phyloP scores from a whole-genome alignment of 306 rosid species.

The Arachis hypogaea region DNA sequence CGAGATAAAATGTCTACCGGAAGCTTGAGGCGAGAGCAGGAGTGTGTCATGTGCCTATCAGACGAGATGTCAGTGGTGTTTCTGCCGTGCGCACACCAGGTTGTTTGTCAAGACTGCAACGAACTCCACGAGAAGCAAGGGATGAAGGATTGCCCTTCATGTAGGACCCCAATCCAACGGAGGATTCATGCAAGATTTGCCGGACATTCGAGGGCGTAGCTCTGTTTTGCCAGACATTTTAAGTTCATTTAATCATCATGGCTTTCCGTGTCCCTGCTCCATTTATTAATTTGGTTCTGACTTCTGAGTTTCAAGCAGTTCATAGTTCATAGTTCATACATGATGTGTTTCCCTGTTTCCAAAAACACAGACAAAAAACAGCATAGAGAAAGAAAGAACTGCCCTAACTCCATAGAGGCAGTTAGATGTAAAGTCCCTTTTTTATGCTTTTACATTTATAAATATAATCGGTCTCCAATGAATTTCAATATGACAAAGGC shows the following conservation, averaged over 20 bases:
- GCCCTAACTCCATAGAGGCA: conserved; percentile 27
- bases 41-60: conserved; percentile 76
- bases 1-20: conserved; percentile 16
- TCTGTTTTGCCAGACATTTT: conserved; percentile 21
- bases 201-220: conserved; percentile 8
- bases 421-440: conserved; percentile 32
- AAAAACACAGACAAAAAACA: conserved; percentile 15
- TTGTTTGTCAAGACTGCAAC: conserved; percentile 63
- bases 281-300: conserved; percentile 24
- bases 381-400: conserved; percentile 31
- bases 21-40: conserved; percentile 60
- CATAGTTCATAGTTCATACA: conserved; percentile 9
- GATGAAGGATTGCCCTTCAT: conserved; percentile 77
- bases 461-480: conserved; percentile 21
- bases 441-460: conserved; percentile 3
- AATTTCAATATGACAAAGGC: conserved; percentile 22
- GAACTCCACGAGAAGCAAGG: conserved; percentile 70
- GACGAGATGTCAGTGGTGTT: conserved; percentile 70
- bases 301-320: conserved; percentile 25
- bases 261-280: not conserved
- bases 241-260: conserved; percentile 25
- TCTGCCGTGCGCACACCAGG: conserved; percentile 75
- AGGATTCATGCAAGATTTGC: conserved; percentile 58
- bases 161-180: conserved; percentile 54
- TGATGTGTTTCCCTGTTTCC: not conserved